Conservation (phyloP, 2,329 filamentous ascomycete species). For the Talaromyces pinophilus region DNA sequence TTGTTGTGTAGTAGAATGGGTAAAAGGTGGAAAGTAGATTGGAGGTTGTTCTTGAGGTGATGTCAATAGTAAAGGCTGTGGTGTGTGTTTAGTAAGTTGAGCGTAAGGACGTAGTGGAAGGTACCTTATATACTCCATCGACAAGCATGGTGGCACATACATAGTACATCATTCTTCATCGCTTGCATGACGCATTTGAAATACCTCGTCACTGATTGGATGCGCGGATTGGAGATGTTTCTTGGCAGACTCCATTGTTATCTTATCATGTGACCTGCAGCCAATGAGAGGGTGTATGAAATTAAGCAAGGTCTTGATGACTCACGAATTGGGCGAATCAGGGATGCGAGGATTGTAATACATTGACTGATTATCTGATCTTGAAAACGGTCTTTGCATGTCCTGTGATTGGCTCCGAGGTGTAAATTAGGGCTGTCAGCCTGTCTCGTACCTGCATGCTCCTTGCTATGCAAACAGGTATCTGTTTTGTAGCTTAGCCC, state of each 20-base stretch:
- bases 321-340: background rate
- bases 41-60: background rate
- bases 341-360: background rate
- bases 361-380: background rate
- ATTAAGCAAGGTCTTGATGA: constrained; percentile 2
- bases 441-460: background rate
- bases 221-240: background rate
- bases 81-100: too few species aligned
- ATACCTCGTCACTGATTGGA: constrained; percentile 33
- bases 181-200: constrained; percentile 29
- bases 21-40: background rate
- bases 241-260: background rate
- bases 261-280: background rate
- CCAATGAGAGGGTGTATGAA: background rate
- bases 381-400: background rate
- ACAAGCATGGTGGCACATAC: background rate
- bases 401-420: background rate
- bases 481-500: background rate
- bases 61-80: background rate
- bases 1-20: background rate
- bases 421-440: background rate
- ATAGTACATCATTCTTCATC: constrained; percentile 22
- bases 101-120: background rate
- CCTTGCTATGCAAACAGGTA: background rate
- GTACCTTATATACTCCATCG: background rate